Evolutionary conservation across 352 stramenopile genomes (phyloP), one percentile per base, ranked within the genome.

Genomic region (Globisporangium cystogenes): DNA sequence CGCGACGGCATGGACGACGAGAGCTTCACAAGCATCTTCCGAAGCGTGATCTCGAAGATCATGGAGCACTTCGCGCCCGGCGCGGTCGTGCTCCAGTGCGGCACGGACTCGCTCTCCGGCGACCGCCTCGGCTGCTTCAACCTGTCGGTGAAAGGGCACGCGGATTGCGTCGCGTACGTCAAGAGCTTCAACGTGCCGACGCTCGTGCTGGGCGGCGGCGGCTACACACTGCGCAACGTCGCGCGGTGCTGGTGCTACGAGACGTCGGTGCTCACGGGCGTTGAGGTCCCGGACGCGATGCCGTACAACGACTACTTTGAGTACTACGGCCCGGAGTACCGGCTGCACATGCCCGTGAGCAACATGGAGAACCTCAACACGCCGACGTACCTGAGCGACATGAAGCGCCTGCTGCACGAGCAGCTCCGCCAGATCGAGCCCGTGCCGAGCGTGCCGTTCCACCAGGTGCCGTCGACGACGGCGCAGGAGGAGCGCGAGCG

Each of bases 231-330:
- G 26, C 90, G 97, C 24, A 99, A 99, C 75, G 97, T 99, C 8
- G 90, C 97, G 4, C 82, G 83, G 29, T 71, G 69, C 16, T 93
- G 82, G 80, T 98, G 92, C 42, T 99, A 98, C 71, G 96, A 99
- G 70, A 98, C 96, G 21, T 88, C 91, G 10, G 82, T 99, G n/a
- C 74, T 98, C 27, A 83, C 97, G 16, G 94, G 90, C 33, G 88
- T 96, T 29, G 77, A 96, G 26, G 69, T 95, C 10, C 76, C 82
- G 1, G 96, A 99, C 56, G 90, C 98, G 6, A 98, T 99, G 70
- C 97, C 97, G 5, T 99, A 98, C 81, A 99, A 99, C 78, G 95
- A 99, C 70, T 99, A 99, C 78, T 99, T 98, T 75, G 97, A 99
- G 72, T 99, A 99, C 76, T 99, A 98, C 72, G 93, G 93, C 1